Evolutionary conservation across 2,329 filamentous ascomycete species (phyloP).

Genomic region (Rhexocercosporidium sp.): DNA sequence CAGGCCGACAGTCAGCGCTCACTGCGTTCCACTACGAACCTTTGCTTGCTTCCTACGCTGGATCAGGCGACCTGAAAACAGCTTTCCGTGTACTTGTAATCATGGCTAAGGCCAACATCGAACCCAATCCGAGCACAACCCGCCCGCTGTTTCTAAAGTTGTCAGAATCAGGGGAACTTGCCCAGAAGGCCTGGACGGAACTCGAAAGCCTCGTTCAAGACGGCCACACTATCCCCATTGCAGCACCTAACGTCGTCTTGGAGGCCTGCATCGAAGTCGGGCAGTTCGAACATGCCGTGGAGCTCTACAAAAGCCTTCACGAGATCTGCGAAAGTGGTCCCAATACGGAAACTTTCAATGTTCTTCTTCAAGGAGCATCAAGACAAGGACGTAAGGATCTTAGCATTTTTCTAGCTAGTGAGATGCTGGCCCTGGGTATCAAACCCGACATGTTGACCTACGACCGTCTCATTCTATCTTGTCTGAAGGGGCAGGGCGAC

Average conservation of each 20-base stretch:
- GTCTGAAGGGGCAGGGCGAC: slow-evolving; percentile 47
- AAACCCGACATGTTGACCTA: slow-evolving; percentile 63
- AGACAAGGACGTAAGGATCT: slow-evolving; percentile 51
- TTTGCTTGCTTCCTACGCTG: slow-evolving; percentile 73
- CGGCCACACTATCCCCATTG: slow-evolving; percentile 55
- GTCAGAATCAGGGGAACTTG: slow-evolving; percentile 49
- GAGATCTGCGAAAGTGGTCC: slow-evolving; percentile 52
- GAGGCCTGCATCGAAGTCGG: slow-evolving; percentile 44
- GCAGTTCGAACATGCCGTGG: slow-evolving; percentile 56
- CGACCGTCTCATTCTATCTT: slow-evolving; percentile 64
- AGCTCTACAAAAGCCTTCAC: slow-evolving; percentile 66
- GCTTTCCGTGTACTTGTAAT: slow-evolving; percentile 74
- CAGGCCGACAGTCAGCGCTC: slow-evolving; percentile 61
- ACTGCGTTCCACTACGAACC: slow-evolving; percentile 78
- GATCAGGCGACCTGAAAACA: slow-evolving; percentile 62
- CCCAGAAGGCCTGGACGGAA: slow-evolving; percentile 56
- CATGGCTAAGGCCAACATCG: slow-evolving; percentile 69
- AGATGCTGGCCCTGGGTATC: slow-evolving; percentile 62
- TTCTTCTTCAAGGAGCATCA: slow-evolving; percentile 53
- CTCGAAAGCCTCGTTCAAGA: slow-evolving; percentile 60
- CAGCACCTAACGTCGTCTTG: slow-evolving; percentile 51
- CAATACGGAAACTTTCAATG: slow-evolving; percentile 64
- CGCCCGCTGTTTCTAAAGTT: slow-evolving; percentile 66
- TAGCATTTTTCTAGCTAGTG: slow-evolving; percentile 65
- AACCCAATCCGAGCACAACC: slow-evolving; percentile 64